A percentile compares a stretch with the other conserved stretches of the same genome.
phyloP scores from a whole-genome alignment of 1,284 basidiomycete species.

The Xerocomus nothofagi region DNA sequence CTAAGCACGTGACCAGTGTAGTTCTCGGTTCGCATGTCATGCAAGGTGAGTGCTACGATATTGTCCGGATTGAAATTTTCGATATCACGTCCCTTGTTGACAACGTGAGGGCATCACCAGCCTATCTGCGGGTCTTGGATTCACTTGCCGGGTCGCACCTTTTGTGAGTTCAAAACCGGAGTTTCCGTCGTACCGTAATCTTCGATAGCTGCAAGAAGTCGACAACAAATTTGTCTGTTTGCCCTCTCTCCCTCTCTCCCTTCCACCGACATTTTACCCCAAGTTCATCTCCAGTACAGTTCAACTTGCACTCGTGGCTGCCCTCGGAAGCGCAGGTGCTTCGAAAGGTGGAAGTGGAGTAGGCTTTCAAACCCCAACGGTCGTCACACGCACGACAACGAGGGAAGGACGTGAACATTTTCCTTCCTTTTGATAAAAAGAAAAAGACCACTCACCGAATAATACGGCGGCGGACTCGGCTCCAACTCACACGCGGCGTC shows the following conservation, averaged over 20 bases:
- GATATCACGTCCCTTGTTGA: too few relatives aligned
- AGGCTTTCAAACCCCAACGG: background rate
- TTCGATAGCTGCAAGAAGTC: background rate
- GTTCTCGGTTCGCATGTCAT: too few relatives aligned
- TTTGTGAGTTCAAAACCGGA: background rate
- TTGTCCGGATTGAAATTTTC: too few relatives aligned
- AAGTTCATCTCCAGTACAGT: background rate
- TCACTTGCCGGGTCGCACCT: background rate
- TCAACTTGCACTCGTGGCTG: background rate
- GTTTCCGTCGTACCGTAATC: too few relatives aligned
- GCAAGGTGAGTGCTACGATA: too few relatives aligned
- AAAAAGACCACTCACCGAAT: conserved; percentile 5
- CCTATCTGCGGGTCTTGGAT: too few relatives aligned
- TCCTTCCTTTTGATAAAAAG: too few relatives aligned
- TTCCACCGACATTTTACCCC: background rate
- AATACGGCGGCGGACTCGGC: conserved; percentile 11
- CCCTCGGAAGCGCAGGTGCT: background rate
- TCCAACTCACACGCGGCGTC: background rate
- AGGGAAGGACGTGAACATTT: background rate
- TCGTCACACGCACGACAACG: too few relatives aligned
- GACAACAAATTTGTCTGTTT: background rate
- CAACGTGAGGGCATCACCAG: too few relatives aligned
- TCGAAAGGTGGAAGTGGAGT: background rate
- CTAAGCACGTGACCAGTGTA: too few relatives aligned
- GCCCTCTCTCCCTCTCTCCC: background rate